phyloP scores from a whole-genome alignment of 2,329 filamentous ascomycete genomes.

The Botrytis fragariae region DNA sequence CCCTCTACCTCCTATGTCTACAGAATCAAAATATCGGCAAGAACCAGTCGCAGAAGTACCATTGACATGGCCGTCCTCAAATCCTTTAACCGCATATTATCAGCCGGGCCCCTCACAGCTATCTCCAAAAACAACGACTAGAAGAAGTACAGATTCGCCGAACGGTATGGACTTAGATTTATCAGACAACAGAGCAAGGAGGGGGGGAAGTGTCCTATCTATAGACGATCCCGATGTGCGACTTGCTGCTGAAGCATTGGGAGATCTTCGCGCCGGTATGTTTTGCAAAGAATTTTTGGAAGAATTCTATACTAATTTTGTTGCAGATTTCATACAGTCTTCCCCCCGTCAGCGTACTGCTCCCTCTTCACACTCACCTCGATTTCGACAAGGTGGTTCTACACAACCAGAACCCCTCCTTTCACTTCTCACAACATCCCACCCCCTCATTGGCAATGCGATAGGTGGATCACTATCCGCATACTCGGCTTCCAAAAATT shows the following conservation, averaged over 20 bases:
- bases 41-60: slow-evolving; percentile 28
- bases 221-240: slow-evolving; percentile 67
- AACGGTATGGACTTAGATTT: slow-evolving; percentile 37
- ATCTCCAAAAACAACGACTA: slow-evolving; percentile 32
- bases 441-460: slow-evolving; percentile 80
- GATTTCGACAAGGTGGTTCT: slow-evolving; percentile 33
- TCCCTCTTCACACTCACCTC: slow-evolving; percentile 40
- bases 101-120: slow-evolving; percentile 36
- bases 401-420: slow-evolving; percentile 72
- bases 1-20: slow-evolving; percentile 31
- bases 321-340: slow-evolving; percentile 63
- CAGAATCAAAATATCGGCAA: slow-evolving; percentile 29
- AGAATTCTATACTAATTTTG: slow-evolving; percentile 18
- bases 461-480: slow-evolving; percentile 82
- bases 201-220: slow-evolving; percentile 38
- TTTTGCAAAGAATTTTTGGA: slow-evolving; percentile 20
- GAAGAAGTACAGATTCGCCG: slow-evolving; percentile 31
- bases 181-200: slow-evolving; percentile 32
- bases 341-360: slow-evolving; percentile 44
- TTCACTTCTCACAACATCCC: slow-evolving; percentile 81
- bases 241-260: slow-evolving; percentile 71
- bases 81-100: slow-evolving; percentile 39
- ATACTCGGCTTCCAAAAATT: slow-evolving; percentile 85
- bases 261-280: slow-evolving; percentile 70
- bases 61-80: slow-evolving; percentile 38